A percentile compares a stretch with the other conserved stretches of the same genome.
Evolutionary conservation across 2,329 filamentous ascomycete species (phyloP).

Genomic region (Pestalotiopsis sp.): DNA sequence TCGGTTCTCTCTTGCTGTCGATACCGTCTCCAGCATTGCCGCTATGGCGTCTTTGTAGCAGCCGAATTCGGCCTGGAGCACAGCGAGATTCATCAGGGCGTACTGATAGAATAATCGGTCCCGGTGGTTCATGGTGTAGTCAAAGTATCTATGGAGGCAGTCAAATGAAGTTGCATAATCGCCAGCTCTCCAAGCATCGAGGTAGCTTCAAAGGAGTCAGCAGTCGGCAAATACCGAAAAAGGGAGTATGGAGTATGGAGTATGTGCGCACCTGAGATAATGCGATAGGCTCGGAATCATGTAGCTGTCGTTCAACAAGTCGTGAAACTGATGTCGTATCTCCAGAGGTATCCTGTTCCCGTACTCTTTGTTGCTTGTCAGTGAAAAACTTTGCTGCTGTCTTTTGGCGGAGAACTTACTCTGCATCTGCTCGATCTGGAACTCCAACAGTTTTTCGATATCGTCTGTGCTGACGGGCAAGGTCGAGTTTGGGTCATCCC

Average conservation of each 20-base stretch:
- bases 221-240: background rate
- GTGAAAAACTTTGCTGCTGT: background rate
- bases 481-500: slow-evolving; percentile 38
- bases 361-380: slow-evolving; percentile 50
- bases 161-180: slow-evolving; percentile 91
- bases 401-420: slow-evolving; percentile 46
- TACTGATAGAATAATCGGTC: slow-evolving; percentile 92
- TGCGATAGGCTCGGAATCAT: slow-evolving; percentile 73
- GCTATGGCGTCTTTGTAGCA: slow-evolving; percentile 87
- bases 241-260: background rate
- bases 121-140: slow-evolving; percentile 87
- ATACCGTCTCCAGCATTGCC: slow-evolving; percentile 91
- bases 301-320: slow-evolving; percentile 66
- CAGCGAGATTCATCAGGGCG: slow-evolving; percentile 87
- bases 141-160: slow-evolving; percentile 89
- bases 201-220: slow-evolving; percentile 57
- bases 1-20: slow-evolving; percentile 90
- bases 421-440: slow-evolving; percentile 86
- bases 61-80: slow-evolving; percentile 93
- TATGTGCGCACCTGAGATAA: slow-evolving; percentile 63
- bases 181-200: slow-evolving; percentile 88
- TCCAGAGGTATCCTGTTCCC: slow-evolving; percentile 76
- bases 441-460: slow-evolving; percentile 78
- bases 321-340: slow-evolving; percentile 69
- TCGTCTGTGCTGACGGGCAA: slow-evolving; percentile 72